Percentiles rank a stretch among this genome's conserved stretches.
Evolutionary conservation across 257 asterid species (phyloP).

Genomic region (Lycium ferocissimum): DNA sequence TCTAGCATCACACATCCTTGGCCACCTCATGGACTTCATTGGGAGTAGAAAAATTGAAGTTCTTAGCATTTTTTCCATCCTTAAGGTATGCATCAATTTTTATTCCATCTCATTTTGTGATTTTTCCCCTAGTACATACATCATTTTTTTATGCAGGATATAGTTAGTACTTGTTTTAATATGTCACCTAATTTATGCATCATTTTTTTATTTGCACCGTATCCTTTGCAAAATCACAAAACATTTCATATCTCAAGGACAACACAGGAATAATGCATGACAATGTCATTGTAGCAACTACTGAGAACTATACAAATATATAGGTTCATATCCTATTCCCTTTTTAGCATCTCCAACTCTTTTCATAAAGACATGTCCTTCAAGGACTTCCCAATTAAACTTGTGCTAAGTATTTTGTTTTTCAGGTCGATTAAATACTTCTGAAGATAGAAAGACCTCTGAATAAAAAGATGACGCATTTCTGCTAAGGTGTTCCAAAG

Average conservation of each 20-base stretch:
- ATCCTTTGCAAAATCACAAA: not conserved
- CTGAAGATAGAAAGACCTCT: not conserved
- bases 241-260: not conserved
- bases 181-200: conserved; percentile 3
- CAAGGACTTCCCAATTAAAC: not conserved
- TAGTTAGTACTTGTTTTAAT: not conserved
- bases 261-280: not conserved
- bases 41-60: not conserved
- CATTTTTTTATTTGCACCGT: not conserved
- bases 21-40: not conserved
- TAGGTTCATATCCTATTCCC: not conserved
- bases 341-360: not conserved
- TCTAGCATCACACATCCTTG: not conserved
- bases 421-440: not conserved
- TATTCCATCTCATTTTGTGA: not conserved
- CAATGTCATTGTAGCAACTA: not conserved
- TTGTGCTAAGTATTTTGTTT: not conserved
- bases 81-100: not conserved
- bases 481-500: not conserved
- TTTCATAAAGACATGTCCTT: not conserved
- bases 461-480: not conserved
- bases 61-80: not conserved
- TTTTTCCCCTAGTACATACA: not conserved
- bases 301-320: not conserved
- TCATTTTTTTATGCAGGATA: not conserved